Base-by-base conservation (phyloP, 768 basidiomycete species). In the Hericium coralloides region DNA sequence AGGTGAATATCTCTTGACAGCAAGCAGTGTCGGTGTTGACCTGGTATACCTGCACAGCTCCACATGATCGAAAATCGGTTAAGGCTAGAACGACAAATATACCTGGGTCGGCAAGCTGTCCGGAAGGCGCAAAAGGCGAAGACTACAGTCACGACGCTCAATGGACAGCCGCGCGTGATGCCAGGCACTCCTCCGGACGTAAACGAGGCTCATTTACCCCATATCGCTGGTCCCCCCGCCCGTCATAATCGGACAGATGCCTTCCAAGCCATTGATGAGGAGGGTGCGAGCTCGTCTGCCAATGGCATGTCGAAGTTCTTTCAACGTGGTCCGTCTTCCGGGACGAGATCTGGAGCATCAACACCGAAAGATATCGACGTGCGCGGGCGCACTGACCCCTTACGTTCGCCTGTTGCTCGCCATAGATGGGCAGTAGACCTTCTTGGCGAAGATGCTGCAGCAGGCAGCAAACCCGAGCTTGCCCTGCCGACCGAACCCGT, bases 31-130 rank as follows among this genome's bases (percentile, higher is more conserved):
- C 41, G 38, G 5, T 41, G 17, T 56, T 48, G 15, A 59, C 41
- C 15, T n/a, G 18, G 41, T 18, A 31, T 9, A 31, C 31, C 31
- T 31, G 31, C 12, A 31, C 63, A 95, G 93, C 72, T 97, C 14
- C 92, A 92, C 64, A 98, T 98, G 82, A 90, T 98, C 58, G 84
- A 87, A 66, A 98, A 98, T 68, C 80, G 95, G n/a, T 78, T 83
- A 61, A 81, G 82, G 9, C 75, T 92, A n/a, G 87, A 97, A 70
- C 84, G 83, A 55, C 85, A 92, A 63, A 90, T 97, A 50, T 75
- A 84, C 41, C 73, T 85, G 12, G 93, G 94, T 18, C 83, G 93
- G 12, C 83, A 87, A 64, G 76, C 77, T 53, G 77, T 92, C 43
- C 85, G 90, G 18, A 78, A 70, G 59, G 72, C 77, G 8, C 69